Conservation (phyloP, 129 eudicot species). For the Rutidosis leptorrhynchoides region DNA sequence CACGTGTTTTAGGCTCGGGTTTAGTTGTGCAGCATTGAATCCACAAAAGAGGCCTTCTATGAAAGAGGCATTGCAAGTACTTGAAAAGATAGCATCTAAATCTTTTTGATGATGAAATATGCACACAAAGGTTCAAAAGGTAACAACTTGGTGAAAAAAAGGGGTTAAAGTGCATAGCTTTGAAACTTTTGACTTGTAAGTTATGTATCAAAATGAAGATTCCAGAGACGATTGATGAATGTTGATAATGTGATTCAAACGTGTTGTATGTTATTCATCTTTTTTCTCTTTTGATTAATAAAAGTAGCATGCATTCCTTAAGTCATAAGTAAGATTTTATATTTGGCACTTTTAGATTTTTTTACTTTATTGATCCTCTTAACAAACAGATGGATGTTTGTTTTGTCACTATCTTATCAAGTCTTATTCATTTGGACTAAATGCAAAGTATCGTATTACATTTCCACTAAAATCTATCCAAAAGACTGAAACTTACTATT, state of each 20-base stretch:
- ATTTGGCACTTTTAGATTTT: conserved; percentile 12
- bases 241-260: conserved; percentile 35
- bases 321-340: conserved; percentile 6
- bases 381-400: background rate
- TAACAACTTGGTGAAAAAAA: conserved; percentile 28
- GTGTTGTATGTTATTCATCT: conserved; percentile 17
- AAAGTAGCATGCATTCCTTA: conserved; percentile 28
- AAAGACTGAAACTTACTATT: background rate
- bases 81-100: conserved; percentile 56
- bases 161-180: conserved; percentile 35
- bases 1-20: conserved; percentile 68
- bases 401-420: conserved; percentile 20
- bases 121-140: conserved; percentile 43
- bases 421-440: conserved; percentile 10
- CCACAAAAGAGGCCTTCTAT: conserved; percentile 91
- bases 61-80: conserved; percentile 77
- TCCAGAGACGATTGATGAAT: conserved; percentile 38
- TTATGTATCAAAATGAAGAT: conserved; percentile 37
- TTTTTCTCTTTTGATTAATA: conserved; percentile 28
- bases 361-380: conserved; percentile 13
- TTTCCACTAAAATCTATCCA: background rate
- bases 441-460: conserved; percentile 10
- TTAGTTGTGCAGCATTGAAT: conserved; percentile 74
- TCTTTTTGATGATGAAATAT: conserved; percentile 37
- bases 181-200: conserved; percentile 48